Evolutionary conservation across 305 asterid species (phyloP), one percentile per base, ranked within the genome.

Genomic region (Stenogyne calaminthoides): DNA sequence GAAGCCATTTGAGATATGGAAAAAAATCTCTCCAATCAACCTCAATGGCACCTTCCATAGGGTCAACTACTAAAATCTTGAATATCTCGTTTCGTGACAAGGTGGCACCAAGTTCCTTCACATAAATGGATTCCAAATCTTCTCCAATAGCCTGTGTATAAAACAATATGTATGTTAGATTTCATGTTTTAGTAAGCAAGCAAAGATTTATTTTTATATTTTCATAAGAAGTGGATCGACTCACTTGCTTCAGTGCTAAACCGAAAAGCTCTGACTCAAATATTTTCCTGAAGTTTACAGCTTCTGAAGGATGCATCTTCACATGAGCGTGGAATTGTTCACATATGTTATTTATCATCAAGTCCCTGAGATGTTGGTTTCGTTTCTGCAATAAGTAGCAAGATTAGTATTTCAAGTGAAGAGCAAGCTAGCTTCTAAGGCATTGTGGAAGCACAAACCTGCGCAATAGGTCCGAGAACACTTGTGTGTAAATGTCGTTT

Each of bases 11-110:
- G 29, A 93, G 69, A 70, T 84, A 88, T 0, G 96, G 96, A 80
- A 93, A 93, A 70, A 91, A 93, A 70, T 93, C 98, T 69, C 98
- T 87, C 98, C 98, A 93, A 46, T 93, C 98, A 49, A 93, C 98
- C 64, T 93, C 96, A 68, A 91, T 87, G 46, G 96, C 95, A 27
- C 96, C 98, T 76, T 83, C 92, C 97, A 93, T 91, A 7, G 81
- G 85, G 47, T 88, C 92, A 2, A 69, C 10, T 15, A 91, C 96
- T 58, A 93, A 71, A 49, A 78, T 84, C 78, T 89, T 77, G 68
- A 89, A 80, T 27, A 91, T 69, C 51, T 84, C 92, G 0, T 80
- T 59, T 75, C 88, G 84, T 4, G 88, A 73, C 64, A 91, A 32
- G 34, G 84, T 86, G 40, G 71, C 22, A 15, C 84, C 90, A 8